Evolutionary conservation across 495 filamentous ascomycete genomes (phyloP).

Genomic region (Terfezia boudieri): DNA sequence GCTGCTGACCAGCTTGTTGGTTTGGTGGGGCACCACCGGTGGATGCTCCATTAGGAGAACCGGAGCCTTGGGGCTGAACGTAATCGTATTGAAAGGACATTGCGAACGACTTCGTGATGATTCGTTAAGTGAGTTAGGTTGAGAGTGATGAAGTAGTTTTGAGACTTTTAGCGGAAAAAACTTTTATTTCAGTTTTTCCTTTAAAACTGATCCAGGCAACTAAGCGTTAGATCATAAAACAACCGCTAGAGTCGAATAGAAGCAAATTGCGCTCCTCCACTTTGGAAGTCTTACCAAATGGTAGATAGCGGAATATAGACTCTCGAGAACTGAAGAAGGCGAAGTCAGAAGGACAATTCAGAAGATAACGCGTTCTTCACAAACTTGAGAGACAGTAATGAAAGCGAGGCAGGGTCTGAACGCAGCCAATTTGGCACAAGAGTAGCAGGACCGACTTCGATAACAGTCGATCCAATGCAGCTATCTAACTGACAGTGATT

Average conservation of each 20-base stretch:
- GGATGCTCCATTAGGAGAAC: slow-evolving; percentile 23
- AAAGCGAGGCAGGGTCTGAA: neutral
- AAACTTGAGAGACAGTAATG: no score
- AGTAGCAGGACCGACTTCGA: neutral
- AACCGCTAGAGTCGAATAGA: slow-evolving; percentile 7
- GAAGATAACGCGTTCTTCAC: no score
- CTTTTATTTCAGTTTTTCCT: slow-evolving; percentile 1
- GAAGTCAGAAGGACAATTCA: no score
- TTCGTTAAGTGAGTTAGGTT: neutral
- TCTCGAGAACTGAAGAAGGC: no score
- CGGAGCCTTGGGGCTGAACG: slow-evolving; percentile 29
- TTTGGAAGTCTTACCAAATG: neutral
- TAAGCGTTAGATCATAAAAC: neutral
- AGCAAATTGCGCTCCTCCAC: slow-evolving; percentile 1
- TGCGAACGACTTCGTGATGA: slow-evolving; percentile 7
- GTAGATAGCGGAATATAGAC: neutral
- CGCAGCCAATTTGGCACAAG: neutral
- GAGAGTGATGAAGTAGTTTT: slow-evolving; percentile 9
- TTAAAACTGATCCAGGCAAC: neutral
- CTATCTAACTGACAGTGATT: no score
- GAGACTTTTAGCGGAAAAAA: slow-evolving; percentile 16
- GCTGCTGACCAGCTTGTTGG: slow-evolving; percentile 30
- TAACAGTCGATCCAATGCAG: no score
- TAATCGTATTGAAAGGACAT: slow-evolving; percentile 42
- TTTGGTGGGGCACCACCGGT: slow-evolving; percentile 31